A percentile compares a stretch with the other conserved stretches of the same genome.
Evolutionary conservation across 257 asterid genomes (phyloP).

Genomic region (Anisodus acutangulus): DNA sequence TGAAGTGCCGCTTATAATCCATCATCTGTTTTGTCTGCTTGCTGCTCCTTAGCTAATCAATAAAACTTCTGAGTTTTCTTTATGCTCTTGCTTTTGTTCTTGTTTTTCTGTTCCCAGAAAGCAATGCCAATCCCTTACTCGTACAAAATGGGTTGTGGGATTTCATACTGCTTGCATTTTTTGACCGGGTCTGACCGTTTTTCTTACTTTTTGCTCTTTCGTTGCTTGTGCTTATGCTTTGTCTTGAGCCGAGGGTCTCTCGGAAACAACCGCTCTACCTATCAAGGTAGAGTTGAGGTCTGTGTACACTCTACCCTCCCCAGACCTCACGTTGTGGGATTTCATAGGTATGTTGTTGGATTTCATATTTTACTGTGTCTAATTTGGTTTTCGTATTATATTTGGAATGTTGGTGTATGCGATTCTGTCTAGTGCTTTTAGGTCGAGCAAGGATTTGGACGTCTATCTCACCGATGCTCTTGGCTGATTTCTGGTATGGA

Average conservation of each 20-base stretch:
- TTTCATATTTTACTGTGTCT: neutral
- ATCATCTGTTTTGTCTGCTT: constrained; percentile 47
- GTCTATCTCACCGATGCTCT: neutral
- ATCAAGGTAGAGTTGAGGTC: no score
- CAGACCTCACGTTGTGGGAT: no score
- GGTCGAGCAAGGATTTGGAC: constrained; percentile 22
- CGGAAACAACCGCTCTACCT: no score
- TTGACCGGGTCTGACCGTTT: no score
- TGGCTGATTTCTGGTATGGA: constrained; percentile 24
- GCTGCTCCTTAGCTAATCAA: constrained; percentile 57
- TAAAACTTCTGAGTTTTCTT: constrained; percentile 45
- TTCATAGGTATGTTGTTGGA: neutral
- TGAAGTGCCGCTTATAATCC: constrained; percentile 53
- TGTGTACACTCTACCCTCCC: no score
- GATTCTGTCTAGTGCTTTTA: neutral
- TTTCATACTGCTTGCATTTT: neutral
- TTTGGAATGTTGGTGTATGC: neutral
- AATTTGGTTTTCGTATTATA: neutral
- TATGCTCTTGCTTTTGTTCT: neutral
- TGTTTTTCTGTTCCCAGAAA: neutral
- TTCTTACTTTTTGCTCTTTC: no score
- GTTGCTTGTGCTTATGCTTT: no score
- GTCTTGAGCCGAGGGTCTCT: no score
- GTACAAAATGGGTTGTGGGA: neutral
- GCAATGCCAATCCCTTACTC: neutral